phyloP scores from a whole-genome alignment of 805 yeast species.

The Metschnikowia arizonensis region DNA sequence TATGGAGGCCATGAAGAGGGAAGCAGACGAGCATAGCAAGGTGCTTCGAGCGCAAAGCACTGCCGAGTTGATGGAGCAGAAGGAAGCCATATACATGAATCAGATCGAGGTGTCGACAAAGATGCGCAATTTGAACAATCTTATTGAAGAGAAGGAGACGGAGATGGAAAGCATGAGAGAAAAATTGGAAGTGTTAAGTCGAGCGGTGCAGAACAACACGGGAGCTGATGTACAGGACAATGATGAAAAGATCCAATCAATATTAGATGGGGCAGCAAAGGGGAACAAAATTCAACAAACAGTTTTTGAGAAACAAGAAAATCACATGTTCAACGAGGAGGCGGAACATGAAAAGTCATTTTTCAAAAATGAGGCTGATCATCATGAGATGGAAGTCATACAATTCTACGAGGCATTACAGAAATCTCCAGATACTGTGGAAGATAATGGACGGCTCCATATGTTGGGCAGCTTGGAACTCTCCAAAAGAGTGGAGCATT shows the following conservation, averaged over 20 bases:
- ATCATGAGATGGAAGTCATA: conserved; percentile 1
- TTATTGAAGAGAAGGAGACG: background rate
- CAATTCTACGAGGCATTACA: conserved; percentile 3
- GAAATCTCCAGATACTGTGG: conserved; percentile 1
- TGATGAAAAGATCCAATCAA: background rate
- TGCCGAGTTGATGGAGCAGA: conserved; percentile 2
- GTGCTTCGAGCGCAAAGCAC: background rate
- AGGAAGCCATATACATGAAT: background rate
- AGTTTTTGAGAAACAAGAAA: too few relatives aligned
- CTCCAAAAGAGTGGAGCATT: conserved; percentile 1
- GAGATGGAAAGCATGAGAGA: background rate
- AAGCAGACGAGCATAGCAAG: conserved; percentile 3
- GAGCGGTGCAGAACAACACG: background rate
- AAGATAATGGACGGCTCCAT: background rate
- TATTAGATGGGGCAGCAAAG: background rate
- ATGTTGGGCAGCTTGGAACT: conserved; percentile 1
- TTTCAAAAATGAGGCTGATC: background rate
- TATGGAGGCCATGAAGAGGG: conserved; percentile 3
- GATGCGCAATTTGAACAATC: conserved; percentile 1
- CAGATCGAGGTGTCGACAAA: conserved; percentile 1
- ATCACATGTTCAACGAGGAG: too few relatives aligned
- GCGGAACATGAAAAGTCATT: background rate
- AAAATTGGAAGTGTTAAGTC: conserved; percentile 1
- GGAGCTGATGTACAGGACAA: background rate
- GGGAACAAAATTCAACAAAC: too few relatives aligned